Conservation (phyloP, 306 rosid genomes). For the Dryas octopetala region DNA sequence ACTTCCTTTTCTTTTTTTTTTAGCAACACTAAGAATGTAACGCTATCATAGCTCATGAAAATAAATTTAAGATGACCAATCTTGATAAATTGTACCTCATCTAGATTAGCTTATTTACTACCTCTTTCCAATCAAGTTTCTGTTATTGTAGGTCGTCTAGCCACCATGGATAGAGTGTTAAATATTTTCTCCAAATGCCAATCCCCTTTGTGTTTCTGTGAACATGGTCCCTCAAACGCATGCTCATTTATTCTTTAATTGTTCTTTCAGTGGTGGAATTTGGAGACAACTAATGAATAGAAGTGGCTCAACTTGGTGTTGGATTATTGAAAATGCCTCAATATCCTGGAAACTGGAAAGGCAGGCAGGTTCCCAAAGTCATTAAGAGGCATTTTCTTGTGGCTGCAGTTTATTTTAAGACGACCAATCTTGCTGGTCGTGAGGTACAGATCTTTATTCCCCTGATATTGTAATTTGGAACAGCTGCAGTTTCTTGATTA, state of each 20-base stretch:
- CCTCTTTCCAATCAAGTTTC: constrained; percentile 17
- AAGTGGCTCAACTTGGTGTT: too few relatives aligned
- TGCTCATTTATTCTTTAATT: too few relatives aligned
- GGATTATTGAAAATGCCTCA: too few relatives aligned
- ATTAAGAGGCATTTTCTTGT: too few relatives aligned
- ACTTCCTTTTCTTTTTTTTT: neutral
- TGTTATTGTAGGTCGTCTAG: constrained; percentile 4
- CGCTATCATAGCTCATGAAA: neutral
- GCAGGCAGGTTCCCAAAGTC: constrained; percentile 26
- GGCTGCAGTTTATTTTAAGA: too few relatives aligned
- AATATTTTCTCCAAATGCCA: too few relatives aligned
- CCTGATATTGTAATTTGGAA: constrained; percentile 17
- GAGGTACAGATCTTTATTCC: constrained; percentile 65
- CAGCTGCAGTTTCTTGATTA: constrained; percentile 11
- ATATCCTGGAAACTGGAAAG: too few relatives aligned
- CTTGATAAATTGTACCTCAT: neutral
- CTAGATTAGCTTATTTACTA: neutral
- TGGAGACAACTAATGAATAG: too few relatives aligned
- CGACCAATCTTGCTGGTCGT: constrained; percentile 60
- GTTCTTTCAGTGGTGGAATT: too few relatives aligned
- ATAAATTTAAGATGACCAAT: neutral
- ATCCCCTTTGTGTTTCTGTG: too few relatives aligned
- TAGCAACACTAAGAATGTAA: neutral
- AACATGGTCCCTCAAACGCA: too few relatives aligned
- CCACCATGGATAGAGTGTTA: too few relatives aligned